These are phyloP conservation scores for Populus hybrid DNA, from an alignment of 441 rosid genomes.

Conservation along the genomic window DNA sequence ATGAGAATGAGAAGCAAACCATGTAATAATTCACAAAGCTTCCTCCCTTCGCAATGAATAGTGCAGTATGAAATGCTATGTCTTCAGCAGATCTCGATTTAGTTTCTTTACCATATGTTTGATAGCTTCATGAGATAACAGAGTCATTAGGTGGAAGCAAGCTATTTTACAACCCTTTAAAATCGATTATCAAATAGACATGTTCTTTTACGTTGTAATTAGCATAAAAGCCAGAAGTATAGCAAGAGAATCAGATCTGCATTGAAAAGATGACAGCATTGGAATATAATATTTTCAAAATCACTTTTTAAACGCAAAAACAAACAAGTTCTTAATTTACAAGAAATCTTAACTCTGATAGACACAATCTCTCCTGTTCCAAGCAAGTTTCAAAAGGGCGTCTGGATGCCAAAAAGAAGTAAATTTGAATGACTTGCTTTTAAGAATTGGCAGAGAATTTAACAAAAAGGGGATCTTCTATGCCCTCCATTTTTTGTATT, in stretches of 20 bases:
- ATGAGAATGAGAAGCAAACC: conserved; percentile 27
- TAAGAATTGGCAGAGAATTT: neutral
- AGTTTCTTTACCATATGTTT: conserved; percentile 41
- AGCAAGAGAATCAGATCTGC: neutral
- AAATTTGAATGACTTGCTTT: neutral
- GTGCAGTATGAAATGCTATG: conserved; percentile 60
- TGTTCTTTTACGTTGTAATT: neutral
- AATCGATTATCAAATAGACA: neutral
- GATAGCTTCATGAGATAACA: conserved; percentile 54
- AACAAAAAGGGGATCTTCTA: neutral
- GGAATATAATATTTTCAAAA: too few relatives aligned
- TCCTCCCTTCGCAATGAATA: conserved; percentile 64
- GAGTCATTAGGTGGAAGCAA: conserved; percentile 31
- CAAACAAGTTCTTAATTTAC: neutral
- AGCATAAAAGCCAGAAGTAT: neutral
- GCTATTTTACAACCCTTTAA: neutral
- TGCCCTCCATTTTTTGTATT: neutral
- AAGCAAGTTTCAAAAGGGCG: neutral
- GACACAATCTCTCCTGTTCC: neutral
- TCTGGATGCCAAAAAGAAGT: neutral
- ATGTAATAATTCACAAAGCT: conserved; percentile 69
- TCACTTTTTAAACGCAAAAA: too few relatives aligned
- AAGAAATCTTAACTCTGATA: neutral
- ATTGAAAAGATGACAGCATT: neutral
- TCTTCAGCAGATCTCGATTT: conserved; percentile 52